These are phyloP conservation scores for Epichloe gansuensis DNA, from an alignment of 2,329 filamentous ascomycete species.

Conservation along the genomic window DNA sequence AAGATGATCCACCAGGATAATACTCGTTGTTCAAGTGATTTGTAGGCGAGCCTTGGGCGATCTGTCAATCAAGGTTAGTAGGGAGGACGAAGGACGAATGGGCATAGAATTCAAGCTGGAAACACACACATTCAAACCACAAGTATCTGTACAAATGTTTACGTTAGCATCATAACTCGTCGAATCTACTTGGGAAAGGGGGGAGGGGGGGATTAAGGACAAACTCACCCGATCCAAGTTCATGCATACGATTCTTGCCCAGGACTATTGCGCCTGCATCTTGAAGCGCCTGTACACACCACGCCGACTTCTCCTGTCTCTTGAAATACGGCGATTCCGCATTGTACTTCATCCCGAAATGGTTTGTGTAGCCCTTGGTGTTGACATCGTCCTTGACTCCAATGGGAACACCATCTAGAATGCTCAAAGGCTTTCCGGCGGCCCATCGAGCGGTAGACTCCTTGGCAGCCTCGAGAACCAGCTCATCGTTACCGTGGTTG, in stretches of 20 bases:
- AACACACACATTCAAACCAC: conserved; percentile 56
- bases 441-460: conserved; percentile 63
- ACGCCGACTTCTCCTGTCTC: conserved; percentile 43
- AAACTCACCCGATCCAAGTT: conserved; percentile 53
- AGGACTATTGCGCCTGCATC: conserved; percentile 64
- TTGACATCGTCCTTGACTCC: conserved; percentile 74
- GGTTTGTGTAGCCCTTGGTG: conserved; percentile 56
- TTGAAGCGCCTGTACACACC: conserved; percentile 58
- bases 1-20: conserved; percentile 72
- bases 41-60: conserved; percentile 56
- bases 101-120: background rate
- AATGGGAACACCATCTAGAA: conserved; percentile 72
- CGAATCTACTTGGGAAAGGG: background rate
- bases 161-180: background rate
- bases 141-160: conserved; percentile 42
- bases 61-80: conserved; percentile 28
- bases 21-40: conserved; percentile 68
- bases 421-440: conserved; percentile 48
- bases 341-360: conserved; percentile 50
- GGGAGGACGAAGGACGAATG: background rate
- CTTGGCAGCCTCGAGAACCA: conserved; percentile 53
- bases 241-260: conserved; percentile 71
- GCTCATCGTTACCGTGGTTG: conserved; percentile 40
- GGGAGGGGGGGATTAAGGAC: background rate
- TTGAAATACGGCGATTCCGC: conserved; percentile 38